Conservation (phyloP, 2,329 filamentous ascomycete species). For the Fusarium luffae region DNA sequence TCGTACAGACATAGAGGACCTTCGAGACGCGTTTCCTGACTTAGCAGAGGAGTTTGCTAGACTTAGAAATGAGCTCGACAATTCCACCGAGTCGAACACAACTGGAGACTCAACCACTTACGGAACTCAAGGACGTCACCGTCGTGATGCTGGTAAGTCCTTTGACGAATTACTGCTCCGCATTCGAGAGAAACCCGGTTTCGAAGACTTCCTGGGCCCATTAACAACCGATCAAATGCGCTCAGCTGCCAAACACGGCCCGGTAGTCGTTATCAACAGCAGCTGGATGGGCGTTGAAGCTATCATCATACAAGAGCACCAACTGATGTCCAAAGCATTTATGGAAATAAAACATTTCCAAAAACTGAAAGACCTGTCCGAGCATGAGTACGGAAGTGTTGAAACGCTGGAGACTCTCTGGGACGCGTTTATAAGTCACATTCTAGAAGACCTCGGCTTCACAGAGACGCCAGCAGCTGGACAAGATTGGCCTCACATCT, state of each 20-base stretch:
- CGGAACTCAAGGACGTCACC: accelerated
- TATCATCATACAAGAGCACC: not conserved
- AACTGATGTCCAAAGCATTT: too few relatives aligned
- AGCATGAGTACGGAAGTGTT: not conserved
- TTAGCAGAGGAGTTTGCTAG: not conserved
- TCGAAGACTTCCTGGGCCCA: not conserved
- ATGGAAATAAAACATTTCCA: too few relatives aligned
- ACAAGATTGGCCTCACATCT: not conserved
- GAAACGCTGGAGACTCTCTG: not conserved
- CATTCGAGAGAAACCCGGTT: not conserved
- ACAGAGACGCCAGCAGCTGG: not conserved
- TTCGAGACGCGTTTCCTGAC: not conserved
- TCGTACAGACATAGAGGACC: not conserved
- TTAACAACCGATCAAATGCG: not conserved
- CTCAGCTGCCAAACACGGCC: not conserved
- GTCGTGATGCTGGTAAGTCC: accelerated
- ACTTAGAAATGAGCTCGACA: too few relatives aligned
- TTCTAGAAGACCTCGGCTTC: not conserved
- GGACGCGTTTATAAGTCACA: not conserved
- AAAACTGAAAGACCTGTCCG: accelerated
- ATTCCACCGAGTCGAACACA: too few relatives aligned
- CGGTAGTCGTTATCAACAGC: not conserved
- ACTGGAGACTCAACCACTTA: accelerated
- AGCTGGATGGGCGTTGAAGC: not conserved
- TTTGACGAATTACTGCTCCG: not conserved